Evolutionary conservation across 306 rosid species (phyloP), one percentile per base, ranked within the genome.

Genomic region (Cicer arietinum): DNA sequence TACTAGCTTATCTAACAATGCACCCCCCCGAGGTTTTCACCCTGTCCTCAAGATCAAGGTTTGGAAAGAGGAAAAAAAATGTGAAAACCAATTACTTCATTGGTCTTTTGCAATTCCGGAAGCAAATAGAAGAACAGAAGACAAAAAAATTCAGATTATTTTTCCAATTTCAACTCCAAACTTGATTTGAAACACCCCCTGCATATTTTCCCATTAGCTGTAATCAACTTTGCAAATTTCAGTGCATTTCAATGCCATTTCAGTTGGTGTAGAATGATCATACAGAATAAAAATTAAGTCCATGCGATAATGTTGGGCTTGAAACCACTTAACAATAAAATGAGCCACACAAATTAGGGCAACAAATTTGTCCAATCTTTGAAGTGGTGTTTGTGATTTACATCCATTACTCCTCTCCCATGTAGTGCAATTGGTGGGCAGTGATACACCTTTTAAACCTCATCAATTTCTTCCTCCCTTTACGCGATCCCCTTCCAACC

Each of bases 181-280:
- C 65, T 60, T 60, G 43, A 60, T 60, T 30, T 35, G 17, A 60
- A 60, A 60, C 66, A 35, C 35, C 10, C 63, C 57, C 57, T 51
- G 7, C 42, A 59, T 58, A 58, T 25, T 41, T 35, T 10, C 42
- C 64, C 17, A 58, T 35, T 58, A 58, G 64, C 14, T 25, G 41
- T 25, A 58, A 58, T 10, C 40, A 58, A 58, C 11, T 58, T 58
- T 10, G 16, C 8, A 0, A 25, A 58, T 25, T 25, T 25, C 35
- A 25, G 35, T 25, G 35, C 35, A 25, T 25, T 25, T 25, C 35
- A 25, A 25, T 25, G 35, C 35, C 35, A 25, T 30, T 58, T 9
- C 64, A 58, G 42, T 25, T 25, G 64, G 64, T 25, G 42, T 10
- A 25, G 64, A 25, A 25, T 58, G 64, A 22, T 58, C 3, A 6